These are phyloP conservation scores for Amaranthus hypochondriacus DNA, from an alignment of 148 eudicot genomes.

Conservation along the genomic window DNA sequence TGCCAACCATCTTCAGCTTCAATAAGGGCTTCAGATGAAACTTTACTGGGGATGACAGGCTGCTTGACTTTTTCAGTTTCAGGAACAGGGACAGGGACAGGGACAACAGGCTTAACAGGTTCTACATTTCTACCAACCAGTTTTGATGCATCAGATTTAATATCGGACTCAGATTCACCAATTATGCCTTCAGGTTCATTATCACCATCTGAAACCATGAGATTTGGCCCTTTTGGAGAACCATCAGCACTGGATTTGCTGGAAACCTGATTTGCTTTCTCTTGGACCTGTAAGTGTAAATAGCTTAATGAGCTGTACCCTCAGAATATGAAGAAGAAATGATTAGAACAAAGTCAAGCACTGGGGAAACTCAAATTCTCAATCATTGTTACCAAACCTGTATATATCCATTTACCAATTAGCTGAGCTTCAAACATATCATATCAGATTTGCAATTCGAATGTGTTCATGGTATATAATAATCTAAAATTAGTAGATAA, in stretches of 20 bases:
- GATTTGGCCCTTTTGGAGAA: constrained; percentile 36
- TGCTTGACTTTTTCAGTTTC: constrained; percentile 35
- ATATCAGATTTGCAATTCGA: background rate
- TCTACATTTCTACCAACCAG: constrained; percentile 4
- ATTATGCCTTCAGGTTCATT: constrained; percentile 33
- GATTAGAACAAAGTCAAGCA: background rate
- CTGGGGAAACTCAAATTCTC: background rate
- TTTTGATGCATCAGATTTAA: constrained; percentile 26
- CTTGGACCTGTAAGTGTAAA: constrained; percentile 48
- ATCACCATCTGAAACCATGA: constrained; percentile 32
- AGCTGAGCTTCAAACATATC: background rate
- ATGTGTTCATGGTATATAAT: background rate
- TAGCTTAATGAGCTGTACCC: background rate
- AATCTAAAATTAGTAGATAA: background rate
- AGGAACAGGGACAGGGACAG: constrained; percentile 34
- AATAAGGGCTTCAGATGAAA: constrained; percentile 44
- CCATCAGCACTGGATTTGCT: constrained; percentile 41
- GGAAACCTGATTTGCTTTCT: constrained; percentile 45
- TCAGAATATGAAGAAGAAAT: background rate
- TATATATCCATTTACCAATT: background rate
- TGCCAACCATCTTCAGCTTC: constrained; percentile 97
- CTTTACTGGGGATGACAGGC: constrained; percentile 29
- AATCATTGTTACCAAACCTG: background rate
- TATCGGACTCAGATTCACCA: constrained; percentile 26
- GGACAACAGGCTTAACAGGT: constrained; percentile 30